Evolutionary conservation across 331 rosid genomes (phyloP), one percentile per base, ranked within the genome.

Genomic region (Saraca asoca): DNA sequence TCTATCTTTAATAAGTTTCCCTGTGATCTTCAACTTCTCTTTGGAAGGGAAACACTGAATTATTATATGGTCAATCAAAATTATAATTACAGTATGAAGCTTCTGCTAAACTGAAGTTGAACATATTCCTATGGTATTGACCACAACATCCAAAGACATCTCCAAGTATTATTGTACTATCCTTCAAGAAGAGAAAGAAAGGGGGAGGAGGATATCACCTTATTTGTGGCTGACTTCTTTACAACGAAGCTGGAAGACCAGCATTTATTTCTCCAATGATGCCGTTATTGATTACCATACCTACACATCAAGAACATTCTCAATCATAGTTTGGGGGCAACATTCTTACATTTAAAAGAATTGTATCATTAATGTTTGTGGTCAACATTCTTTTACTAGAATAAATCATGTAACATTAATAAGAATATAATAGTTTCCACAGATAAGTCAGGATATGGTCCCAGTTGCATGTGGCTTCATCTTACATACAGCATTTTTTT

Each of bases 401-500:
- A 59, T 61, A 66, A 64, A 70, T 44, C 46, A 13, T 37, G 51
- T 58, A 50, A 66, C 70, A 66, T 70, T 62, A 78, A 61, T 44
- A 51, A 70, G 69, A 70, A 78, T 74, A 78, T 62, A 66, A 31
- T 54, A 51, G 31, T 53, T 66, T 50, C 74, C 15, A 24, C 20
- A 55, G 78, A 65, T 64, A 37, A 45, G 82, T 70, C 80, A 54
- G 77, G 54, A 34, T 49, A 48, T 45, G 80, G 82, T 51, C 80
- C 85, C 80, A 61, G 44, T 59, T 70, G 80, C 80, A 64, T 37
- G 78, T 73, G 82, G 72, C 62, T 69, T 65, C 55, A 64, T 59
- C 66, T 73, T 38, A 70, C 69, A 58, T 65, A 77, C 60, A 5
- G 66, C 66, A 24, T 24, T 24, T 24, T 24, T 67, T 33, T 67